These are phyloP conservation scores for Starmerella bombicola DNA, from an alignment of 805 yeast species.

Conservation along the genomic window DNA sequence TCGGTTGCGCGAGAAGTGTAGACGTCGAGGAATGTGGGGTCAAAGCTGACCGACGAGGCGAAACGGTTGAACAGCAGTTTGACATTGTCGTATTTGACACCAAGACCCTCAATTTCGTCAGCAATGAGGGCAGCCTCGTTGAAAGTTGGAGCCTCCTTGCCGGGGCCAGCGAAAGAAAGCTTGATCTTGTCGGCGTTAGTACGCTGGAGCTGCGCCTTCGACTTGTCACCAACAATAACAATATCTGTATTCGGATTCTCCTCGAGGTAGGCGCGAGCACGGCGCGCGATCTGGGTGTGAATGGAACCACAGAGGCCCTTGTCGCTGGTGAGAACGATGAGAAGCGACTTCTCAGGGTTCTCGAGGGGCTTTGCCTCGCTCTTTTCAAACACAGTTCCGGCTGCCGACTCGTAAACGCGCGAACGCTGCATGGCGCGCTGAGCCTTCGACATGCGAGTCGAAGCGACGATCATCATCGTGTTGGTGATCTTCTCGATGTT, in stretches of 20 bases:
- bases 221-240: constrained; percentile 88
- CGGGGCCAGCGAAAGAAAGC: constrained; percentile 77
- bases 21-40: constrained; percentile 59
- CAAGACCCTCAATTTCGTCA: constrained; percentile 60
- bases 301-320: constrained; percentile 98
- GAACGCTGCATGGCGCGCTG: constrained; percentile 87
- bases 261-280: constrained; percentile 55
- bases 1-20: constrained; percentile 61
- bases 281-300: constrained; percentile 88
- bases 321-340: constrained; percentile 86
- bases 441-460: constrained; percentile 90
- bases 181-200: constrained; percentile 56
- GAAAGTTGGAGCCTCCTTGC: constrained; percentile 94
- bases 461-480: constrained; percentile 98
- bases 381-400: constrained; percentile 61
- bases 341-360: constrained; percentile 50
- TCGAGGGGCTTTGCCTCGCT: constrained; percentile 61
- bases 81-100: constrained; percentile 51
- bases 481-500: constrained; percentile 98
- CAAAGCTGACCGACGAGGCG: constrained; percentile 77
- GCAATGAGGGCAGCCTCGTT: constrained; percentile 78
- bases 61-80: constrained; percentile 82
- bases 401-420: constrained; percentile 71
- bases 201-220: constrained; percentile 79
- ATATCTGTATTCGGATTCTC: constrained; percentile 61